Conservation (phyloP, 768 basidiomycete species). For the Suillus weaverae region DNA sequence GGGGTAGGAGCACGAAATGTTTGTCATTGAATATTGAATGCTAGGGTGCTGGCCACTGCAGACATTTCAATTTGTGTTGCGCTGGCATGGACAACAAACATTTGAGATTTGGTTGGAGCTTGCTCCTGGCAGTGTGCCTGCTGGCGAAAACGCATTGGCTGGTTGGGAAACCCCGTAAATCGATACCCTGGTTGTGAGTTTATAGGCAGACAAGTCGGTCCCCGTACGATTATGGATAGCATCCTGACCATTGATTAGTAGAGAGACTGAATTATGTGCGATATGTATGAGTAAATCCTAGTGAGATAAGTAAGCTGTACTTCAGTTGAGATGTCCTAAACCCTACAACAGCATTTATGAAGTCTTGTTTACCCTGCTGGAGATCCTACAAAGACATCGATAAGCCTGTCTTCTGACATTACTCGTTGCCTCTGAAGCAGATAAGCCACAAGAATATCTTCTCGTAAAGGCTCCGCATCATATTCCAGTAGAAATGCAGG, state of each 20-base stretch:
- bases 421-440: slow-evolving; percentile 28
- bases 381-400: slow-evolving; percentile 27
- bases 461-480: slow-evolving; percentile 26
- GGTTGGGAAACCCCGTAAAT: not conserved
- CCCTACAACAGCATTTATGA: not conserved
- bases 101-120: not conserved
- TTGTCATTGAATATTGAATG: not conserved
- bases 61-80: not conserved
- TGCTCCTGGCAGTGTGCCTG: not conserved
- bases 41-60: not conserved
- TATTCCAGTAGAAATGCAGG: slow-evolving; percentile 26
- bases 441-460: slow-evolving; percentile 31
- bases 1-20: not conserved
- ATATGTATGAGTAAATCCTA: not conserved
- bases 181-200: not conserved
- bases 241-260: not conserved
- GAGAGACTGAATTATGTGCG: not conserved
- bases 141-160: not conserved
- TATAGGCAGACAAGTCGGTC: not conserved
- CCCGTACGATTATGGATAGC: not conserved
- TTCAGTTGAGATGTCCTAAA: not conserved
- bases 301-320: not conserved
- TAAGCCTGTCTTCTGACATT: slow-evolving; percentile 22
- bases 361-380: not conserved
- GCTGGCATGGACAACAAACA: not conserved